Percentiles rank a stretch among this genome's conserved stretches.
Evolutionary conservation across 2,329 filamentous ascomycete species (phyloP).

Genomic region (Apiospora rasikravindrae): DNA sequence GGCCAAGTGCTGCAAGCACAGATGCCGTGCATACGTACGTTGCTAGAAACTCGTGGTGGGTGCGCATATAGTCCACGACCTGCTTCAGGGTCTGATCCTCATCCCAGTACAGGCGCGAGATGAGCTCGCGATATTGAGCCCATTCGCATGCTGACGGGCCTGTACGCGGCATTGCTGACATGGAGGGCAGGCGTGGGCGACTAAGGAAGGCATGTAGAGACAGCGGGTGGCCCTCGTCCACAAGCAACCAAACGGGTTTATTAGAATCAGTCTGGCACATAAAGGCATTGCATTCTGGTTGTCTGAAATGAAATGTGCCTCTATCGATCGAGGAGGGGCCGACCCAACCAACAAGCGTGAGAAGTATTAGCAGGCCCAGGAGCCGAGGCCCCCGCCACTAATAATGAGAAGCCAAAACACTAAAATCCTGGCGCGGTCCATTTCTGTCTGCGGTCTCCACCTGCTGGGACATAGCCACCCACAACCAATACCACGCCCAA

Average conservation of each 20-base stretch:
- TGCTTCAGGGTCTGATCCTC: slow-evolving; percentile 2
- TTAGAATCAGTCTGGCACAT: not conserved
- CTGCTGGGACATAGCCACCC: not conserved
- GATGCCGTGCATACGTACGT: not conserved
- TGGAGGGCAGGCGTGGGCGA: not conserved
- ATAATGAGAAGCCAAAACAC: not conserved
- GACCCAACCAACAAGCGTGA: no score
- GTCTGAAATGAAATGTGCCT: not conserved
- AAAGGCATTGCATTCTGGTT: not conserved
- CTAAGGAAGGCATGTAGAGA: not conserved
- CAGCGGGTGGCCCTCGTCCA: not conserved
- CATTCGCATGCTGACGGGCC: not conserved
- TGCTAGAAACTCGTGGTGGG: not conserved
- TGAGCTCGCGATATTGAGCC: not conserved
- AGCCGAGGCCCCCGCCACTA: not conserved
- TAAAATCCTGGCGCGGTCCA: not conserved
- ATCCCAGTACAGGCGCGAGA: slow-evolving; percentile 10
- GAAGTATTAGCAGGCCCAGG: not conserved
- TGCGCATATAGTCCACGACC: not conserved
- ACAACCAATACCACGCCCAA: not conserved
- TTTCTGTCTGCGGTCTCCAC: not conserved
- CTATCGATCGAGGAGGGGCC: not conserved
- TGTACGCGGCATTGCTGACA: not conserved
- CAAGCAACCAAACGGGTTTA: not conserved
- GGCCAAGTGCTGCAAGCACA: not conserved